Evolutionary conservation across 768 basidiomycete species (phyloP).

Genomic region (Psilocybe cyanescens): DNA sequence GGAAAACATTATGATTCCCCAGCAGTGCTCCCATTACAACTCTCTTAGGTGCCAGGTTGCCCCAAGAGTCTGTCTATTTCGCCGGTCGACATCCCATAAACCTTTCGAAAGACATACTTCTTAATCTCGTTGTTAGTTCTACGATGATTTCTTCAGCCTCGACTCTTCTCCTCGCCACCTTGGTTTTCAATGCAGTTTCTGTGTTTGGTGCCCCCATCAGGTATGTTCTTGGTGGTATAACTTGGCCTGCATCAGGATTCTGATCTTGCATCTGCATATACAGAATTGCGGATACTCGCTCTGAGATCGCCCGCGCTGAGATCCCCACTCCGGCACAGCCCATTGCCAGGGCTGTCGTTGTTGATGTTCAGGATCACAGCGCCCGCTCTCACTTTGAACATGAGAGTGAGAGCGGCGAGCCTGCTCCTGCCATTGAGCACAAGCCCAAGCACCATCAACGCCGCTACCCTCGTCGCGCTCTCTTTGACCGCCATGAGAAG

Average conservation of each 20-base stretch:
- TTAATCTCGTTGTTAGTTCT: conserved; percentile 29
- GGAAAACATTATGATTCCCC: conserved; percentile 27
- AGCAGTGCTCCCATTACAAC: conserved; percentile 48
- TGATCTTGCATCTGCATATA: background rate
- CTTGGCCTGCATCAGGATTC: background rate
- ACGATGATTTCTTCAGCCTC: conserved; percentile 46
- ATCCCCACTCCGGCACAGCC: conserved; percentile 22
- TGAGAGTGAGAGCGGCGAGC: conserved; percentile 26
- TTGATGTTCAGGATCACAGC: conserved; percentile 28
- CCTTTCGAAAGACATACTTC: conserved; percentile 33
- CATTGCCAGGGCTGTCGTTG: conserved; percentile 29
- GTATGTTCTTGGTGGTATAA: conserved; percentile 24
- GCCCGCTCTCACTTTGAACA: conserved; percentile 20
- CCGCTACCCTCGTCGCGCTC: conserved; percentile 32
- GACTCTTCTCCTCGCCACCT: conserved; percentile 38
- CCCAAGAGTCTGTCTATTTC: conserved; percentile 44
- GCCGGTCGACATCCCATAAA: conserved; percentile 43
- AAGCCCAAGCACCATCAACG: conserved; percentile 21
- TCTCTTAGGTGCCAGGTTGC: conserved; percentile 51
- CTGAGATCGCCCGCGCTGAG: conserved; percentile 28
- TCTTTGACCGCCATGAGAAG: conserved; percentile 34
- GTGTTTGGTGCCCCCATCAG: conserved; percentile 42
- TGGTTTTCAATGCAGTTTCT: conserved; percentile 41
- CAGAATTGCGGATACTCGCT: conserved; percentile 32
- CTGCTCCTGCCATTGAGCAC: conserved; percentile 13